Evolutionary conservation across 2,329 filamentous ascomycete species (phyloP), one percentile per base, ranked within the genome.

Genomic region (Macroventuria anomochaeta): DNA sequence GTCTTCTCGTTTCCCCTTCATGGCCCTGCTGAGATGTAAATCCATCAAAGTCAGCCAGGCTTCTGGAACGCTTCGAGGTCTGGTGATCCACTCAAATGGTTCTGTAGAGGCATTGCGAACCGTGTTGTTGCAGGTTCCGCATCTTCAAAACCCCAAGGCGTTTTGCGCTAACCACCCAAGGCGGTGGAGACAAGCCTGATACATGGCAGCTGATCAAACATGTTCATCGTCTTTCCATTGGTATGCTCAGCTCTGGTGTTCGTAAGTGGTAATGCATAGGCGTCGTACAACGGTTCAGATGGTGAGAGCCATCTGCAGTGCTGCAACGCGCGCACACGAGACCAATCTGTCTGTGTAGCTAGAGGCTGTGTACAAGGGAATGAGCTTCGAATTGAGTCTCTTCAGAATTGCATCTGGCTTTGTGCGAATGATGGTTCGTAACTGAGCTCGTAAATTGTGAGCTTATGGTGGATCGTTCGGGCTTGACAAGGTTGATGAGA

Each of bases 141-240:
- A 46, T 54, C 37, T 39, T 65, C 55, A 61, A n/a, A 63, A 65
- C 59, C 38, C 47, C 49, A 59, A 51, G 48, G 48, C 53, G 56
- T 63, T 65, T 64, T 62, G 48, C 59, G 49, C 58, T 56, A 59
- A 34, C 29, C 31, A 39, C 15, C 20, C 39, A 15, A 26, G 29
- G 50, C 21, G 10, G 26, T 41, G 37, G 46, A 36, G 32, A 29
- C 25, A 44, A n/a, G 13, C 40, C 37, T 55, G 53, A 53, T 54
- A 57, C 54, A 51, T 53, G 47, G 48, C 48, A 47, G 55, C 31
- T 41, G 44, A 55, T 57, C 50, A 59, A 55, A 54, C 54, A 41
- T 54, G 36, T 46, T 51, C 38, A n/a, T 46, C 15, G 23, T 32
- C 23, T 17, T 34, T 18, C n/a, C n/a, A 41, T 33, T 42, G 41